phyloP scores from a whole-genome alignment of 257 asterid species.

The Penstemon davidsonii region DNA sequence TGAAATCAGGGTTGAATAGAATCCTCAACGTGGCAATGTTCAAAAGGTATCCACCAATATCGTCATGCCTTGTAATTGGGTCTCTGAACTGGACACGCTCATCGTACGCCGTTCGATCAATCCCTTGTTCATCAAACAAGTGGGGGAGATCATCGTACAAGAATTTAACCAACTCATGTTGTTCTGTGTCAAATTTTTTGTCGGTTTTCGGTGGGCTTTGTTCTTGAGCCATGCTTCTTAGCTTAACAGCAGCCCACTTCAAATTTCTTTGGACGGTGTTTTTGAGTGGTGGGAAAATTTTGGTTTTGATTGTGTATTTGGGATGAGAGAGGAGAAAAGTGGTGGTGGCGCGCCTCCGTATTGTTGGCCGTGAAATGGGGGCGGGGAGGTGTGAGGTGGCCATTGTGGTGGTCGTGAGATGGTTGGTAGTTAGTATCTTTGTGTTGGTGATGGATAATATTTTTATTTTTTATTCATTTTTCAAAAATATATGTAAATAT shows the following conservation, averaged over 20 bases:
- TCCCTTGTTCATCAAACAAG: slow-evolving; percentile 79
- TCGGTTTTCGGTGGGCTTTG: slow-evolving; percentile 42
- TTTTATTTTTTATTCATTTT: not conserved
- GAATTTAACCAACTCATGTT: slow-evolving; percentile 57
- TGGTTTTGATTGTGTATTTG: slow-evolving; percentile 7
- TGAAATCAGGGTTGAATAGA: slow-evolving; percentile 65
- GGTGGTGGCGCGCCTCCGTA: slow-evolving; percentile 37
- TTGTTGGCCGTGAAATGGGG: slow-evolving; percentile 39
- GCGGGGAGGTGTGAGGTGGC: slow-evolving; percentile 45
- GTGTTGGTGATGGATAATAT: not conserved
- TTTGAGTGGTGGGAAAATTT: slow-evolving; percentile 16
- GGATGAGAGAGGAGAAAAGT: slow-evolving; percentile 31
- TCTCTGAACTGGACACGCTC: slow-evolving; percentile 72
- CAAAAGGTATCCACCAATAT: slow-evolving; percentile 64
- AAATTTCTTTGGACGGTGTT: not conserved
- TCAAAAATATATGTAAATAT: no score
- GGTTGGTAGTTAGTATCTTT: slow-evolving; percentile 3
- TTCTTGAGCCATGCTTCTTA: slow-evolving; percentile 53
- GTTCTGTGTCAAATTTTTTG: slow-evolving; percentile 34
- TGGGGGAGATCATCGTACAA: slow-evolving; percentile 79
- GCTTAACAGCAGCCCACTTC: slow-evolving; percentile 37
- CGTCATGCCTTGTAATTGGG: slow-evolving; percentile 73
- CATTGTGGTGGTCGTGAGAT: slow-evolving; percentile 31
- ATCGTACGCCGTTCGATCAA: slow-evolving; percentile 73
- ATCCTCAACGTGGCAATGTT: slow-evolving; percentile 67